These are phyloP conservation scores for Umbellularia californica DNA, from an alignment of 164 flowering plant species.

Conservation along the genomic window DNA sequence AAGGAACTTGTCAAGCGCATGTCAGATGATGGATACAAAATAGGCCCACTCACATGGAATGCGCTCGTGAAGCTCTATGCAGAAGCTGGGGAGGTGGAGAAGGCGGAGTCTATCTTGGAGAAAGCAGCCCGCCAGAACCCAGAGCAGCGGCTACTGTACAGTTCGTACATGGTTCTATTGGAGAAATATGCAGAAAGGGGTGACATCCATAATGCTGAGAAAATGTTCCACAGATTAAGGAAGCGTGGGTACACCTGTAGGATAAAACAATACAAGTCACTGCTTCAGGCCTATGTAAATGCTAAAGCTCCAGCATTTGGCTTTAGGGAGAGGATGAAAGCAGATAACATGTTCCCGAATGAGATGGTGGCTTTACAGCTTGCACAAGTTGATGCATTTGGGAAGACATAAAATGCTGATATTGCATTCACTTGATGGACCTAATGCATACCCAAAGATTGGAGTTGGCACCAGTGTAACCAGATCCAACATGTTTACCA, in stretches of 20 bases:
- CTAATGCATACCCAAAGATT: too few relatives aligned
- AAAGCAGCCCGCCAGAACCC: constrained; percentile 48
- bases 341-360: constrained; percentile 68
- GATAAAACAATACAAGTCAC: constrained; percentile 36
- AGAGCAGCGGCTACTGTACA: constrained; percentile 42
- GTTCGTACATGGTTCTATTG: constrained; percentile 46
- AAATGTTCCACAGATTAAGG: constrained; percentile 54
- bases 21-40: constrained; percentile 43
- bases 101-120: constrained; percentile 67
- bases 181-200: constrained; percentile 69
- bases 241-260: constrained; percentile 53
- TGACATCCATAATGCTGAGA: constrained; percentile 78
- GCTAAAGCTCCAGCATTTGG: constrained; percentile 84
- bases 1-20: constrained; percentile 64
- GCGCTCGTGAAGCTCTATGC: constrained; percentile 63
- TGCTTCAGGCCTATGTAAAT: constrained; percentile 55
- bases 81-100: constrained; percentile 78
- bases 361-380: constrained; percentile 37
- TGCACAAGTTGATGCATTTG: constrained; percentile 50
- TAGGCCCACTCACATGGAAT: constrained; percentile 76
- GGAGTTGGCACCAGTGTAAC: too few relatives aligned
- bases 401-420: constrained; percentile 33
- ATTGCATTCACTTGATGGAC: constrained; percentile 62
- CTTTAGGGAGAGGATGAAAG: constrained; percentile 73
- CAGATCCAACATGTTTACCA: too few relatives aligned